Percentiles rank a stretch among this genome's conserved stretches.
Evolutionary conservation across 2,329 filamentous ascomycete species (phyloP).

Genomic region (Curvularia sp.): DNA sequence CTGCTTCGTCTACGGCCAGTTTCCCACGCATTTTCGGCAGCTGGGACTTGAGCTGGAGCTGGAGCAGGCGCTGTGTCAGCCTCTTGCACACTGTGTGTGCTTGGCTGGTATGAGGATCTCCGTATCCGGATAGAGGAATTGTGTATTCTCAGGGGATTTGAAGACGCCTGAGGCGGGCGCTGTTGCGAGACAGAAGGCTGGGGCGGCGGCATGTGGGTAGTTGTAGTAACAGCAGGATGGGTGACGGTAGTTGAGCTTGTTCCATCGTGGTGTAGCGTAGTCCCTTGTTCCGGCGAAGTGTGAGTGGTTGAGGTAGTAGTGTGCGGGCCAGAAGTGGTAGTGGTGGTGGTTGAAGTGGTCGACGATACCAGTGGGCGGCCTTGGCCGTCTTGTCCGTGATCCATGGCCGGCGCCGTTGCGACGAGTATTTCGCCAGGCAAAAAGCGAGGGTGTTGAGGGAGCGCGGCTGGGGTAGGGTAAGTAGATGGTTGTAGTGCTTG

Average conservation of each 20-base stretch:
- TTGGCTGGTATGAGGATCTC: slow-evolving; percentile 23
- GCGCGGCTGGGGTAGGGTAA: slow-evolving; percentile 12
- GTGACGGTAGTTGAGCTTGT: slow-evolving; percentile 37
- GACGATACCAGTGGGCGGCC: slow-evolving; percentile 22
- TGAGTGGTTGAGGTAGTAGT: slow-evolving; percentile 39
- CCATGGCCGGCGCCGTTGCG: slow-evolving; percentile 22
- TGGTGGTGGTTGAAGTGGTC: slow-evolving; percentile 31
- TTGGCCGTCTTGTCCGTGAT: slow-evolving; percentile 17
- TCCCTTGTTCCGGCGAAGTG: slow-evolving; percentile 24
- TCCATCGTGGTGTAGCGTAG: slow-evolving; percentile 30
- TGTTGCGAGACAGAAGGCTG: slow-evolving; percentile 20
- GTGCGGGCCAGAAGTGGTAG: slow-evolving; percentile 39
- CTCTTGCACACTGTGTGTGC: slow-evolving; percentile 1
- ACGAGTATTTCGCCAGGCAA: background rate
- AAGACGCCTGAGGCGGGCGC: slow-evolving; percentile 11
- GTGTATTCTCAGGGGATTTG: slow-evolving; percentile 27
- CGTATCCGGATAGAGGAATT: slow-evolving; percentile 42
- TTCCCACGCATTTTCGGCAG: slow-evolving; percentile 24
- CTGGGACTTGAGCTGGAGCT: slow-evolving; percentile 8
- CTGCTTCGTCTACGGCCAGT: slow-evolving; percentile 42
- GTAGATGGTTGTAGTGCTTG: slow-evolving; percentile 16
- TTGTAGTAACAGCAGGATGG: slow-evolving; percentile 43
- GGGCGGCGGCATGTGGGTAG: slow-evolving; percentile 22
- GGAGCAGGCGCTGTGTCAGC: slow-evolving; percentile 3
- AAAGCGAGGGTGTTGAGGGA: slow-evolving; percentile 1